Evolutionary conservation across 1,284 basidiomycete genomes (phyloP).

Genomic region (Mycosarcoma maydis): DNA sequence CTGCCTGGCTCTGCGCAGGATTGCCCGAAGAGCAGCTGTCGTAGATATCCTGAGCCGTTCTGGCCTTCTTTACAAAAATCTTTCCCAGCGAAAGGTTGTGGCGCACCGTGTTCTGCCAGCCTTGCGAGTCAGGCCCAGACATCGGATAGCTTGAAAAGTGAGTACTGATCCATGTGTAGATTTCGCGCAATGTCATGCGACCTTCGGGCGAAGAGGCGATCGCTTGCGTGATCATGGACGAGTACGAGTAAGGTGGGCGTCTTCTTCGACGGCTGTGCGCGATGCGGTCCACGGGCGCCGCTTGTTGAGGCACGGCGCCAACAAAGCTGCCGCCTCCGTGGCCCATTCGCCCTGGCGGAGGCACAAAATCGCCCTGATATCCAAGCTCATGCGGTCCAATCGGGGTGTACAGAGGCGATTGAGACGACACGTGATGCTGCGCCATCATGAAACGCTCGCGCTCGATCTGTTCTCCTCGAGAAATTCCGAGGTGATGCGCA

Average conservation of each 20-base stretch:
- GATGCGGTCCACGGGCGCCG: constrained; percentile 44
- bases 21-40: constrained; percentile 54
- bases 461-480: constrained; percentile 22
- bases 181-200: constrained; percentile 59
- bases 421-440: constrained; percentile 16
- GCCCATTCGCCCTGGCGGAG: constrained; percentile 14
- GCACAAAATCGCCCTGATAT: constrained; percentile 28
- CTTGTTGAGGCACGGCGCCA: constrained; percentile 15
- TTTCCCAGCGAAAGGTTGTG: constrained; percentile 62
- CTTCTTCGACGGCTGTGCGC: constrained; percentile 51
- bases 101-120: constrained; percentile 62
- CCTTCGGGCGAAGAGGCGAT: constrained; percentile 55
- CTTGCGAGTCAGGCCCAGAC: constrained; percentile 52
- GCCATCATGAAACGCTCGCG: constrained; percentile 28
- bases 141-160: constrained; percentile 56
- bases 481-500: constrained; percentile 6
- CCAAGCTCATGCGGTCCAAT: constrained; percentile 16
- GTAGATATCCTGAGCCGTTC: constrained; percentile 53
- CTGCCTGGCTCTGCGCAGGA: constrained; percentile 51
- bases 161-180: constrained; percentile 61
- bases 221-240: constrained; percentile 62
- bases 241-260: constrained; percentile 57
- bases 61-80: constrained; percentile 56
- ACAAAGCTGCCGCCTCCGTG: constrained; percentile 10
- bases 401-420: constrained; percentile 1